These are phyloP conservation scores for Firmiana major DNA, from an alignment of 345 rosid species.

Conservation along the genomic window DNA sequence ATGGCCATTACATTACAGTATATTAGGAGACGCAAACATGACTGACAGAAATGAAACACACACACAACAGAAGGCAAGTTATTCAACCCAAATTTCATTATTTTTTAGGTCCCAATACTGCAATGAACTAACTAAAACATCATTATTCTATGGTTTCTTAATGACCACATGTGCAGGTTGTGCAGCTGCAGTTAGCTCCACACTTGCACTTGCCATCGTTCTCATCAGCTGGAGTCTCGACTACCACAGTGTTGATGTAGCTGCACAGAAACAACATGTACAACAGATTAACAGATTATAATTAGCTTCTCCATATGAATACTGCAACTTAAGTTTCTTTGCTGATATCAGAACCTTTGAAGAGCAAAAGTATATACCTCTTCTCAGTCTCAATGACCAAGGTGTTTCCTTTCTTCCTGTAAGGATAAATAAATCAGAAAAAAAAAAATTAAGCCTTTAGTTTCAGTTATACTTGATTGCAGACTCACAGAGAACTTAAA, in stretches of 20 bases:
- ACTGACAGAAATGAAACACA: not conserved
- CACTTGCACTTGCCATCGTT: slow-evolving; percentile 79
- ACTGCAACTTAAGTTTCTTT: not conserved
- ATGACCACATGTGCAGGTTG: slow-evolving; percentile 66
- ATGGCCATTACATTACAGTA: slow-evolving; percentile 26
- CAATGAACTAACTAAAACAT: not conserved
- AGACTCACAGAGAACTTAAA: not conserved
- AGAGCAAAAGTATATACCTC: slow-evolving; percentile 32
- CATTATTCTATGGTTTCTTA: slow-evolving; percentile 12
- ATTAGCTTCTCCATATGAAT: not conserved
- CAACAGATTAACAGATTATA: not conserved
- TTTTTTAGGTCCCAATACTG: not conserved
- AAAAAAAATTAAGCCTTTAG: not conserved
- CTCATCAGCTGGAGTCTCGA: slow-evolving; percentile 51
- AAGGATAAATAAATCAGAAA: not conserved
- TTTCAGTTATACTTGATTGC: not conserved
- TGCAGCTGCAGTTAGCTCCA: slow-evolving; percentile 65
- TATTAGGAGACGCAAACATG: slow-evolving; percentile 6
- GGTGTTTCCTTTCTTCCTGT: slow-evolving; percentile 79
- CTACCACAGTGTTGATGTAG: slow-evolving; percentile 35
- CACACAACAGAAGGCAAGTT: not conserved
- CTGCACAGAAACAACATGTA: slow-evolving; percentile 26
- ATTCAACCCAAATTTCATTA: slow-evolving; percentile 3
- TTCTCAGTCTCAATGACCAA: slow-evolving; percentile 55
- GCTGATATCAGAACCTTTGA: not conserved